phyloP scores from a whole-genome alignment of 345 rosid species.

The Eucalyptus curtisii region DNA sequence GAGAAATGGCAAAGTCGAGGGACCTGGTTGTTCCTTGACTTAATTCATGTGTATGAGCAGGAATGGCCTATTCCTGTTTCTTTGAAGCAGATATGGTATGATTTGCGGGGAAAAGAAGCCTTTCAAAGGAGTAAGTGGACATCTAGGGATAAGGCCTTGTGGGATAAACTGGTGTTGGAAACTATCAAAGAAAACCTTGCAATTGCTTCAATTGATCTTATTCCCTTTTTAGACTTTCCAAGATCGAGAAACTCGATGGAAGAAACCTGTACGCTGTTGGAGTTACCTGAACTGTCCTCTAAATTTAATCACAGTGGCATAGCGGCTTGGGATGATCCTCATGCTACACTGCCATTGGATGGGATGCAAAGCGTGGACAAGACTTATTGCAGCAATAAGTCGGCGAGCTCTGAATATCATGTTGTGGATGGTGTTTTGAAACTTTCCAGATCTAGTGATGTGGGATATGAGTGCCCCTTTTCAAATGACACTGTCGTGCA shows the following conservation, averaged over 20 bases:
- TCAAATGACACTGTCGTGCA: not conserved
- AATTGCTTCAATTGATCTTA: not conserved
- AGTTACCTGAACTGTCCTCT: not conserved
- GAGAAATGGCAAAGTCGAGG: conserved; percentile 60
- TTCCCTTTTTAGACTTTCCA: not conserved
- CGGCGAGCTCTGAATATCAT: not conserved
- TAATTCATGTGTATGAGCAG: conserved; percentile 31
- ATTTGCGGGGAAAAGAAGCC: conserved; percentile 32
- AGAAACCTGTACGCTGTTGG: not conserved
- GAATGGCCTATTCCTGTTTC: conserved; percentile 38
- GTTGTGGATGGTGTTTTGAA: not conserved
- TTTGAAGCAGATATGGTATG: conserved; percentile 68
- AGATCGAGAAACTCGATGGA: not conserved
- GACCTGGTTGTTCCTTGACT: conserved; percentile 53
- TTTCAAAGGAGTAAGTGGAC: conserved; percentile 51
- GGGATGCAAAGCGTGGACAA: not conserved
- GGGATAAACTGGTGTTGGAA: conserved; percentile 32
- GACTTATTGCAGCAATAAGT: not conserved
- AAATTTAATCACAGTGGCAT: not conserved
- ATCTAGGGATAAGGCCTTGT: conserved; percentile 14
- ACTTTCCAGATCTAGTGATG: not conserved
- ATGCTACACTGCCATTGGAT: conserved; percentile 3
- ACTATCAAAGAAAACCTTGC: conserved; percentile 33
- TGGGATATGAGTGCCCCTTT: not conserved
- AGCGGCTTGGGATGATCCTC: not conserved